Evolutionary conservation across 2,329 filamentous ascomycete species (phyloP).

Genomic region (Grosmannia serpens): DNA sequence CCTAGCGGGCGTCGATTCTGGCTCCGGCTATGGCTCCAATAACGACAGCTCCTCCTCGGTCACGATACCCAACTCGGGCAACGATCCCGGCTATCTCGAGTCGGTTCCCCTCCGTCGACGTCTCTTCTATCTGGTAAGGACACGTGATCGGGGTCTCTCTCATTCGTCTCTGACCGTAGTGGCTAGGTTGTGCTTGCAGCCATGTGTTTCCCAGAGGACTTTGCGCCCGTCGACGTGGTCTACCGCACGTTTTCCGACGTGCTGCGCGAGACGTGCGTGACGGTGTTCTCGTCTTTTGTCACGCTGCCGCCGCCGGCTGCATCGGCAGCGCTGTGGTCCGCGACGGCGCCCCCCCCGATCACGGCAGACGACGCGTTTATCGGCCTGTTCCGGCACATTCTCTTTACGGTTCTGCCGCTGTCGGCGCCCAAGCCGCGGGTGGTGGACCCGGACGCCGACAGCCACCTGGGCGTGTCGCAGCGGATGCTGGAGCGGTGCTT

Average conservation of each 20-base stretch:
- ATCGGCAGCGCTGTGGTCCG: constrained; percentile 16
- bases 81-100: constrained; percentile 21
- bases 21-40: not conserved
- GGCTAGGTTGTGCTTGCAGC: constrained; percentile 31
- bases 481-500: constrained; percentile 46
- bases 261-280: constrained; percentile 45
- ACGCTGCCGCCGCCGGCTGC: constrained; percentile 14
- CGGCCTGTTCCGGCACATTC: constrained; percentile 30
- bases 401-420: constrained; percentile 34
- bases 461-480: constrained; percentile 27
- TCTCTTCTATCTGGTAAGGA: constrained; percentile 43
- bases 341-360: constrained; percentile 2
- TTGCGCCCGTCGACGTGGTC: constrained; percentile 36
- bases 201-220: constrained; percentile 31
- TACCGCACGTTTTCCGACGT: constrained; percentile 46
- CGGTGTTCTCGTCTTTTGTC: constrained; percentile 45
- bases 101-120: constrained; percentile 52
- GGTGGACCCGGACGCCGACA: constrained; percentile 25
- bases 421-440: constrained; percentile 28
- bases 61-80: constrained; percentile 12
- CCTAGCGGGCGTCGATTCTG: constrained; percentile 4
- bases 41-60: constrained; percentile 15
- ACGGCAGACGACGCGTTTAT: constrained; percentile 24
- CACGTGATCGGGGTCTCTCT: not conserved
- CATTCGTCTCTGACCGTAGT: not conserved